phyloP scores from a whole-genome alignment of 2,329 filamentous ascomycete genomes.

The Pseudogymnoascus sp. region DNA sequence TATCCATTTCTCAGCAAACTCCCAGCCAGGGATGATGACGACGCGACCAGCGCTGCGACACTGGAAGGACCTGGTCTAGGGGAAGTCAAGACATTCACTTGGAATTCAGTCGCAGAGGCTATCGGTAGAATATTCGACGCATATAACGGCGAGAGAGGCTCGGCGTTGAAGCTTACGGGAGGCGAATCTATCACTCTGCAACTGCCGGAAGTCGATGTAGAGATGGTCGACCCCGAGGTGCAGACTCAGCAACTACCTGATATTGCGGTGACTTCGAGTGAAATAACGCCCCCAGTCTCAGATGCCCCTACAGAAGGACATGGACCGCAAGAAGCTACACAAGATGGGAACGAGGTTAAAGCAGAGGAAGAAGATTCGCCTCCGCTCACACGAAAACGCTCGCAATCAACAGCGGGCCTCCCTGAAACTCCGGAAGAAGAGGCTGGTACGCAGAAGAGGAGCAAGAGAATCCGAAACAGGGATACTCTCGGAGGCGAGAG shows the following conservation, averaged over 20 bases:
- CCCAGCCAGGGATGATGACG: background rate
- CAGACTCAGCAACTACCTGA: background rate
- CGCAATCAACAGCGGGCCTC: constrained; percentile 54
- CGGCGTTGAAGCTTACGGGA: background rate
- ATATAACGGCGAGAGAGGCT: background rate
- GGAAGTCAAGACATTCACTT: constrained; percentile 17
- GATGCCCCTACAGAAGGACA: background rate
- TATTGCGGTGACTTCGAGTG: background rate
- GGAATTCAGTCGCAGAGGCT: constrained; percentile 24
- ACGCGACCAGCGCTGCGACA: background rate
- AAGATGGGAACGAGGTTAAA: background rate
- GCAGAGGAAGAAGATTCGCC: background rate
- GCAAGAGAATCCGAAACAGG: constrained; percentile 57
- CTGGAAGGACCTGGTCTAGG: background rate
- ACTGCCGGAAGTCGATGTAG: constrained; percentile 17
- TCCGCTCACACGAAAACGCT: constrained; percentile 48
- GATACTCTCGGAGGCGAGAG: constrained; percentile 45
- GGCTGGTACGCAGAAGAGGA: constrained; percentile 50
- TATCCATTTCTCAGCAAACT: constrained; percentile 45
- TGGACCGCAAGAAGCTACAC: background rate
- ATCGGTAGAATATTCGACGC: constrained; percentile 18
- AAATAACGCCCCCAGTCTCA: background rate
- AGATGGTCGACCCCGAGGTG: constrained; percentile 1
- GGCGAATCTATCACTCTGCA: constrained; percentile 16
- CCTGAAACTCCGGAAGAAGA: constrained; percentile 52